phyloP scores from a whole-genome alignment of 2,329 filamentous ascomycete genomes.

The Diplodia seriata region DNA sequence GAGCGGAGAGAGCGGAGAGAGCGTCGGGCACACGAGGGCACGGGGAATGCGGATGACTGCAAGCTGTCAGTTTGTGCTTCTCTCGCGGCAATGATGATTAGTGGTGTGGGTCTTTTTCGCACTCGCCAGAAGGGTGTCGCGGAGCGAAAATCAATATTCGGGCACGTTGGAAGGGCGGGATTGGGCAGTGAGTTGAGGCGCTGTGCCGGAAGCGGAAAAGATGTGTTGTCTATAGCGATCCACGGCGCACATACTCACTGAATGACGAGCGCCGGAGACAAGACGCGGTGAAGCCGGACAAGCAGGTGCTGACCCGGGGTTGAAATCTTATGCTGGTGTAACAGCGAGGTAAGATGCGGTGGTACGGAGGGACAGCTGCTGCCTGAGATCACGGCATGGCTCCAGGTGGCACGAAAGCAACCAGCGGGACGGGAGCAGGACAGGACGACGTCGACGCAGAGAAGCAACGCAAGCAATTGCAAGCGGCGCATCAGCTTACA shows the following conservation, averaged over 20 bases:
- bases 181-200: slow-evolving; percentile 4
- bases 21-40: background rate
- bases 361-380: background rate
- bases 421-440: background rate
- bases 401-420: background rate
- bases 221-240: slow-evolving; percentile 27
- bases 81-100: slow-evolving; percentile 16
- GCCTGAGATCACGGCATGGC: slow-evolving; percentile 14
- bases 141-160: slow-evolving; percentile 24
- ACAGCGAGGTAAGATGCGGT: slow-evolving; percentile 8
- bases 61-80: slow-evolving; percentile 9
- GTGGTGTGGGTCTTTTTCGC: slow-evolving; percentile 20
- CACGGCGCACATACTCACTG: slow-evolving; percentile 15
- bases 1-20: slow-evolving; percentile 15
- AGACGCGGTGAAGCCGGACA: slow-evolving; percentile 13
- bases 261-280: slow-evolving; percentile 2
- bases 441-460: background rate
- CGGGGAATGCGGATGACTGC: slow-evolving; percentile 15
- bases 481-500: slow-evolving; percentile 14
- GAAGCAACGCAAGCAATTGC: slow-evolving; percentile 1
- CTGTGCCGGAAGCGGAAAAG: slow-evolving; percentile 15
- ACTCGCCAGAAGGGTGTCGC: slow-evolving; percentile 1
- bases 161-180: background rate
- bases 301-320: background rate
- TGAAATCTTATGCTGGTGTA: slow-evolving; percentile 15